Base-by-base conservation (phyloP, 305 asterid species). In the Fraxinus baroniana region DNA sequence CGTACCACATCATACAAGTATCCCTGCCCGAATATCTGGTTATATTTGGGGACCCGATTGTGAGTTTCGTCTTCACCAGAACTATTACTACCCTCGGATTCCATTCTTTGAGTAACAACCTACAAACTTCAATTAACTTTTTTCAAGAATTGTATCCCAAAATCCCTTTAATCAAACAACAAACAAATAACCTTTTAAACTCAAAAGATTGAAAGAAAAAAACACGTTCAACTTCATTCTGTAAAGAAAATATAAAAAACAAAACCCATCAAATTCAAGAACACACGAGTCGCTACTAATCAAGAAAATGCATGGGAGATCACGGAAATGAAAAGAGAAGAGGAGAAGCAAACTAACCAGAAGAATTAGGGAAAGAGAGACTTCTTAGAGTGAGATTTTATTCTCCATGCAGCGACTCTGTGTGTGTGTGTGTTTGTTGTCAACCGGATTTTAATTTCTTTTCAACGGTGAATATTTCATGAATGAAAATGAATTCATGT, bases 1-100 rank as follows among this genome's bases (percentile, higher is more conserved):
- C 91, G 97, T 62, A 94, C 97, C 90, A 93, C 97, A 81, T 95
- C 98, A 84, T 91, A 93, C 49, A 95, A 28, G 10, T 98, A 93
- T 28, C 97, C 97, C 82, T 91, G 93, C 82, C 97, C 83, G 32
- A 85, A 80, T 84, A 91, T 86, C 77, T 86, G 90, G 87, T 81
- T 84, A 7, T 85, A 75, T 55, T 74, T 83, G 18, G 89, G 85
- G 83, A 89, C 94, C 36, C 84, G 91, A 22, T 62, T 62, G 26
- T 55, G 77, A 74, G 78, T n/a, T 77, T 79, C 88, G 60, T 66
- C 80, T 32, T 20, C 82, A 7, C 32, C 72, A 62, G 72, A 20
- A 83, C 82, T 86, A 78, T 85, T 86, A 85, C 87, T 86, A 22
- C 91, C 87, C 62, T 90, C 95, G 87, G 94, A 90, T 89, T 97